Evolutionary conservation across 2,329 filamentous ascomycete species (phyloP), one percentile per base, ranked within the genome.

Genomic region (Tolypocladium endophyticum): DNA sequence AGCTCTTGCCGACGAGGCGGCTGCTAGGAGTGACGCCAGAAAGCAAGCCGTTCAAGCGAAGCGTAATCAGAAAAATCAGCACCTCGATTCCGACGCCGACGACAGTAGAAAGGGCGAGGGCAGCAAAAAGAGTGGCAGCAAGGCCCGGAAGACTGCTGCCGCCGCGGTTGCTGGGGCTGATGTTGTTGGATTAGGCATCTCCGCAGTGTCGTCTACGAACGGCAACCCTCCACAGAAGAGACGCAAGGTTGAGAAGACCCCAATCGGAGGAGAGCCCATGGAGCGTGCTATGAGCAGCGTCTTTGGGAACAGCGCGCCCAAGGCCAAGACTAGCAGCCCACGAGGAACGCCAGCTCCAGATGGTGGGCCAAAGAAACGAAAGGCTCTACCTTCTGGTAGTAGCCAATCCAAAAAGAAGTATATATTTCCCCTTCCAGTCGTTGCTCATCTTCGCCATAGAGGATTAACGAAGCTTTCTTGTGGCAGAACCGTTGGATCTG

Each of bases 11-110:
- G 89, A 88, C 41, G 92, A 96, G 71, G 89, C 89, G 25, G 89
- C 90, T 16, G 87, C 89, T 60, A 85, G 92, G 66, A 94, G 90
- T 71, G 92, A 95, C 69, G 87, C 88, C 39, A 83, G 90, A 64
- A 91, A 93, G 69, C 91, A 96, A 73, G 89, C 90, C 28, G 80
- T 92, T 62, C 81, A 87, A 63, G 88, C 88, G 47, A 89, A 89
- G 69, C 90, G 89, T 71, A 88, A 86, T 63, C 83, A 84, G 64
- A 87, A 86, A 68, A 79, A 77, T 58, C 85, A 88, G 33, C 85
- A 88, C 61, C 80, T 83, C 39, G 91, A 95, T 63, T 90, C 88
- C 0, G 91, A 96, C 67, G 86, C 87, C 64, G 91, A 96, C 64
- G 91, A 95, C 57, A 76, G 77, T 58, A 79, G 71, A 38, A 84